A percentile compares a stretch with the other conserved stretches of the same genome.
These are phyloP conservation scores for Zasmidium angulare DNA, from an alignment of 2,329 filamentous ascomycete genomes.

Conservation along the genomic window DNA sequence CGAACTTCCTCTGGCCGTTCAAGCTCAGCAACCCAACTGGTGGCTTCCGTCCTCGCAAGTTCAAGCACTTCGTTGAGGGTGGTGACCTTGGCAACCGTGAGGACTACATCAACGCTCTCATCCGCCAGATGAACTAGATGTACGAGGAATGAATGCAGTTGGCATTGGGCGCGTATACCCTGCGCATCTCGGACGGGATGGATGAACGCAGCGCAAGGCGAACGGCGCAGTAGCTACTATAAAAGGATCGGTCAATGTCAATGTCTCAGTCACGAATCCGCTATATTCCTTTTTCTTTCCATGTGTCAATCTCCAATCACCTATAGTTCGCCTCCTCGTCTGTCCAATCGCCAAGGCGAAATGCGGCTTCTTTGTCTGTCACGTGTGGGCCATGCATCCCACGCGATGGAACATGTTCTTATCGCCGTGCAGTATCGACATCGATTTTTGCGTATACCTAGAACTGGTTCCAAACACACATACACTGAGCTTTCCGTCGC, in stretches of 20 bases:
- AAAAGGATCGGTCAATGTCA: conserved; percentile 11
- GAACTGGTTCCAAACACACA: too few species aligned
- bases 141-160: conserved; percentile 4
- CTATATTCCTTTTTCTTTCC: conserved; percentile 7
- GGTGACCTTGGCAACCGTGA: conserved; percentile 98
- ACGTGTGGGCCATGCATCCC: background rate
- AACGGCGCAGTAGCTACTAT: conserved; percentile 19
- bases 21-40: conserved; percentile 98
- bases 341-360: background rate
- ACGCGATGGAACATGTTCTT: background rate
- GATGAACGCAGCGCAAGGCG: conserved; percentile 18
- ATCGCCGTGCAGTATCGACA: background rate
- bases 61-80: conserved; percentile 98
- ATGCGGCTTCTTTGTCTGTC: background rate
- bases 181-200: conserved; percentile 6
- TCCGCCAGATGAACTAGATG: conserved; percentile 98
- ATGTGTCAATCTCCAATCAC: conserved; percentile 1
- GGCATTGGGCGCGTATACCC: conserved; percentile 9
- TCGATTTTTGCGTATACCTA: too few species aligned
- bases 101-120: conserved; percentile 93
- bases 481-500: background rate
- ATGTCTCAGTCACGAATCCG: conserved; percentile 1
- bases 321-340: background rate
- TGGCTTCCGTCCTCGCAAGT: conserved; percentile 94
- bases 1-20: conserved; percentile 99